Evolutionary conservation across 1,139 yeast genomes (phyloP), one percentile per base, ranked within the genome.

Genomic region (Suhomyces wounanorum): DNA sequence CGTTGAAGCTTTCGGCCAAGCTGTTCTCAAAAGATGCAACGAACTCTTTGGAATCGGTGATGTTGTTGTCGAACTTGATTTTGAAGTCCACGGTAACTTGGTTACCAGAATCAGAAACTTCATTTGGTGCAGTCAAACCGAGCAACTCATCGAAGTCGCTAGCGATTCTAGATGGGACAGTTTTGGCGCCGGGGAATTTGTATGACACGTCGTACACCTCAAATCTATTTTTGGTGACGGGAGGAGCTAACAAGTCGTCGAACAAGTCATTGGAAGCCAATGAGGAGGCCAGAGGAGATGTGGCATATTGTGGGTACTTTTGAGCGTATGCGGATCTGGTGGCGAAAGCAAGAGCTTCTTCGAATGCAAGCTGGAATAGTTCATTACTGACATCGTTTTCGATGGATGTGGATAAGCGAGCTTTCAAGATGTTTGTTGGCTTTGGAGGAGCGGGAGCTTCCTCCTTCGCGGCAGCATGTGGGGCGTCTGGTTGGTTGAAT

Each of bases 191-290:
- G 35, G 58, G 43, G 55, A 72, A 70, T 44, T 64, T 61, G 57
- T 69, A 75, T 16, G 59, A 52, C 38, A 73, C 59, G 44, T 65
- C 71, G 43, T 57, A 60, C 49, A 82, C 79, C 41, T 73, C 72
- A 64, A 89, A 85, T 66, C 91, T 77, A 47, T 79, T 79, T 35
- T 79, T 70, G 43, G 79, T 80, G 38, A 82, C 82, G 38, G 86
- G 72, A 26, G 85, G 82, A 4, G 83, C 75, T 44, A 87, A 60
- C 55, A 88, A 70, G 40, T 81, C 87, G 61, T 87, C 94, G 62
- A 88, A 88, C 14, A 83, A 58, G 58, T 84, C 89, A 51, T 70
- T 70, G 23, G 30, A 17, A 10, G 39, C 14, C 18, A 43, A 40
- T 7, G 33, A 14, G 46, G 59, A 50, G 23, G 48, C 56, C 41